Evolutionary conservation across 2,329 filamentous ascomycete species (phyloP).

Genomic region (Apiospora saccharicola): DNA sequence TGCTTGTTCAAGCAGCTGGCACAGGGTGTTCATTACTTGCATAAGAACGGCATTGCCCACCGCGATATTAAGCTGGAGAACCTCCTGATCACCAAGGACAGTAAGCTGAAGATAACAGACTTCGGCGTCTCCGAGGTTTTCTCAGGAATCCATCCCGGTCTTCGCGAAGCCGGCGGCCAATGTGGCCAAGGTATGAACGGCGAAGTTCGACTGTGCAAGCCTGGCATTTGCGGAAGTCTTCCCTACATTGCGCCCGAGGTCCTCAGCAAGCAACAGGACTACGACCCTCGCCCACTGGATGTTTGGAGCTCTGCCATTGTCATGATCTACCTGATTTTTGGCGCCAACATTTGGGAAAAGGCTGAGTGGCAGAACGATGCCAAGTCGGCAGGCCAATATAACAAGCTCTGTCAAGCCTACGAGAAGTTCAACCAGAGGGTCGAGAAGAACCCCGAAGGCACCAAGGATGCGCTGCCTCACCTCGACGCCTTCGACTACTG

Average conservation of each 20-base stretch:
- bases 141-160: slow-evolving; percentile 79
- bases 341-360: slow-evolving; percentile 76
- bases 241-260: slow-evolving; percentile 92
- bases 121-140: slow-evolving; percentile 92
- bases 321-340: slow-evolving; percentile 78
- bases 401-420: slow-evolving; percentile 72
- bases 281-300: slow-evolving; percentile 81
- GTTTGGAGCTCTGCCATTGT: slow-evolving; percentile 88
- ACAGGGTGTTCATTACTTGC: slow-evolving; percentile 82
- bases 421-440: slow-evolving; percentile 69
- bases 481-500: slow-evolving; percentile 69
- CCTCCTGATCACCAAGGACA: slow-evolving; percentile 77
- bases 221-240: slow-evolving; percentile 83
- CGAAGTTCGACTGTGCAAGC: slow-evolving; percentile 73
- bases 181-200: slow-evolving; percentile 75
- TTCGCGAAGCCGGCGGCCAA: slow-evolving; percentile 74
- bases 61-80: slow-evolving; percentile 93
- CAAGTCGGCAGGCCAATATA: slow-evolving; percentile 62
- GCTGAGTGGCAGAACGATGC: slow-evolving; percentile 59
- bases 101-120: slow-evolving; percentile 88
- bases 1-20: slow-evolving; percentile 92
- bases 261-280: slow-evolving; percentile 68
- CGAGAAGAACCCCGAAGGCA: slow-evolving; percentile 46
- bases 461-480: slow-evolving; percentile 70
- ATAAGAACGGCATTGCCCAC: slow-evolving; percentile 85